phyloP scores from a whole-genome alignment of 345 rosid genomes.

The Geranium brycei region DNA sequence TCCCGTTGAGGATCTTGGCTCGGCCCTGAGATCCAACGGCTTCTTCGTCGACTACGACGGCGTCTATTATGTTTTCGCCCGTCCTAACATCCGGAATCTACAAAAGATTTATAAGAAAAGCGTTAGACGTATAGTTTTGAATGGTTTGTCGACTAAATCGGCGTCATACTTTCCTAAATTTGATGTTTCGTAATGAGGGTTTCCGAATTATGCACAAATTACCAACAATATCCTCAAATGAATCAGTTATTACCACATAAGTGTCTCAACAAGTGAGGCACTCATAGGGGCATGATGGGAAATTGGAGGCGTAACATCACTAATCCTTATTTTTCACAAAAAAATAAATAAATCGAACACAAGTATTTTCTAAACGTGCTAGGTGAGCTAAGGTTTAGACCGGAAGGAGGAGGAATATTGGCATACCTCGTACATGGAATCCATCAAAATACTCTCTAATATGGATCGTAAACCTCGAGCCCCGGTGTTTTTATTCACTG shows the following conservation, averaged over 20 bases:
- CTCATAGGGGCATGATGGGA: too few species aligned
- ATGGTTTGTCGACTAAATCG: too few species aligned
- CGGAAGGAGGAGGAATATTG: not conserved
- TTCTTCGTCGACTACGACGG: slow-evolving; percentile 77
- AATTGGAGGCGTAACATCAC: too few species aligned
- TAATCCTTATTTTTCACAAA: too few species aligned
- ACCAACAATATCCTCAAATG: not conserved
- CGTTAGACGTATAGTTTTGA: not conserved
- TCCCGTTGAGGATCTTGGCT: slow-evolving; percentile 77
- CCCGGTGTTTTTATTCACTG: slow-evolving; percentile 78
- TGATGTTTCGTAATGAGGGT: too few species aligned
- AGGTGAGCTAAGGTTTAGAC: not conserved
- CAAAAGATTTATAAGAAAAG: not conserved
- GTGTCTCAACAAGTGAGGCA: too few species aligned
- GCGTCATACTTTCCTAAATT: too few species aligned
- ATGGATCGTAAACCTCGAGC: slow-evolving; percentile 86
- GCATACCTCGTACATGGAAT: slow-evolving; percentile 93
- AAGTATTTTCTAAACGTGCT: too few species aligned
- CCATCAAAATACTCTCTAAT: slow-evolving; percentile 85
- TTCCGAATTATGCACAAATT: too few species aligned
- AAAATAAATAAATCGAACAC: too few species aligned
- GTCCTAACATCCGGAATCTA: slow-evolving; percentile 82
- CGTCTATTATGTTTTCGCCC: slow-evolving; percentile 64
- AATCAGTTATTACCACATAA: too few species aligned
- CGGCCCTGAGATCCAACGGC: slow-evolving; percentile 58